Evolutionary conservation across 805 yeast genomes (phyloP).

Genomic region (Komagataella mondaviorum): DNA sequence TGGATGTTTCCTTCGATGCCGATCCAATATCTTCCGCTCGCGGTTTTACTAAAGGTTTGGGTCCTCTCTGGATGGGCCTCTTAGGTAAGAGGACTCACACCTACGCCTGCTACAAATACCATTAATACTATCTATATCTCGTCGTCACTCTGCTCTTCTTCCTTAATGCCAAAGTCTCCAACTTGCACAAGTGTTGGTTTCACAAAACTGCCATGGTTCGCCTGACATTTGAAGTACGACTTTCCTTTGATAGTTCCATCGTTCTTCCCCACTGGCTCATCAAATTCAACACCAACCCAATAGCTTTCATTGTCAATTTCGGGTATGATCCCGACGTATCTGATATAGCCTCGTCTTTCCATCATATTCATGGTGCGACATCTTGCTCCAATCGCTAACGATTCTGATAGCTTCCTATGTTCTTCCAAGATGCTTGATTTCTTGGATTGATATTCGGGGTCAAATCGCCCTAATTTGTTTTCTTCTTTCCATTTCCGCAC

Average conservation of each 20-base stretch:
- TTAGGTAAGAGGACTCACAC: not conserved
- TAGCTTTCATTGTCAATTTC: slow-evolving; percentile 30
- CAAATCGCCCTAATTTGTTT: slow-evolving; percentile 59
- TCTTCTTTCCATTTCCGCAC: slow-evolving; percentile 69
- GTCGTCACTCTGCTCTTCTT: slow-evolving; percentile 26
- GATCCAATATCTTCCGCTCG: not conserved
- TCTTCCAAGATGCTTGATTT: slow-evolving; percentile 10
- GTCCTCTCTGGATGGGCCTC: not conserved
- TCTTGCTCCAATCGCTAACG: slow-evolving; percentile 33
- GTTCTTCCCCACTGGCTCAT: slow-evolving; percentile 79
- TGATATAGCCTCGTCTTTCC: slow-evolving; percentile 59
- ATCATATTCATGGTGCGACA: slow-evolving; percentile 27
- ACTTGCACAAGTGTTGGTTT: slow-evolving; percentile 55
- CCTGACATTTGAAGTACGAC: slow-evolving; percentile 40
- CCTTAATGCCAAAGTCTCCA: slow-evolving; percentile 43
- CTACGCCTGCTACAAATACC: not conserved
- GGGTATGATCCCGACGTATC: slow-evolving; percentile 55
- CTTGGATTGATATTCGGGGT: slow-evolving; percentile 29
- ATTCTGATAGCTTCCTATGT: slow-evolving; percentile 18
- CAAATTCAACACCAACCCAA: slow-evolving; percentile 84
- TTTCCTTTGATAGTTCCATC: slow-evolving; percentile 60
- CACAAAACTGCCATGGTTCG: slow-evolving; percentile 65
- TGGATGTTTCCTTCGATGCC: slow-evolving; percentile 1
- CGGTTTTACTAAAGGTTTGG: not conserved
- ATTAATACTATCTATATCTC: slow-evolving; percentile 12